Base-by-base conservation (phyloP, 2,329 filamentous ascomycete genomes). In the Madurella fahalii region DNA sequence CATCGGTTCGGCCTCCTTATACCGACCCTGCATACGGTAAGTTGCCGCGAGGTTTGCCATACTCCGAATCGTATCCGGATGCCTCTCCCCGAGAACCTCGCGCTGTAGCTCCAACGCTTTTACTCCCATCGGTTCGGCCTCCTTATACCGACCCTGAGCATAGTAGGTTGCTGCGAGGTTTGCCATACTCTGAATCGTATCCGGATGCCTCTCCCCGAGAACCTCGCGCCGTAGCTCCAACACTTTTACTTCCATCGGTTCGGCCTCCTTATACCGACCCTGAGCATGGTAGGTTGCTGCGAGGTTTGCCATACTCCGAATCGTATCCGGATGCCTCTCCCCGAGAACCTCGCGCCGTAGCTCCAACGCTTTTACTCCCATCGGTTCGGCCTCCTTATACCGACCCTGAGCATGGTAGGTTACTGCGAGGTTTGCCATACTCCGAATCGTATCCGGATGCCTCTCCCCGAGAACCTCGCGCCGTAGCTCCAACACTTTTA, bases 301-400 rank as follows among this genome's bases (percentile, higher is more conserved):
- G 18, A 67, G 62, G 15, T 58, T 25, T 16, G 18, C 50, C 61
- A 66, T 66, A n/a, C 50, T 58, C 34, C 3, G 0, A 12, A 67
- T 51, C 17, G 64, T 66, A 40, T 63, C 53, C 53, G 55, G 62
- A 47, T 67, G 66, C 46, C 25, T 40, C 42, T 47, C 34, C 30
- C 50, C 50, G 20, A 52, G 41, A 25, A 46, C 20, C 2, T 41
- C 40, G 12, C 40, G 56, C 20, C 20, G 52, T 30, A 63, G 51
- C 30, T 49, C 53, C 9, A 63, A 40, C 9, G 54, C 59, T 40
- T 60, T 15, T 0, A 43, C 25, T 8, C 47, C 1, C 7, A 61
- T 47, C 41, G 41, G 17, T 48, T 61, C 58, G n/a, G 53, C 58
- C 56, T 64, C 48, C 8, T 53, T 17, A 52, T 61, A 58, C 39